Evolutionary conservation across 371 early-diverging fungal genomes (phyloP).

Genomic region (Apophysomyces elegans): DNA sequence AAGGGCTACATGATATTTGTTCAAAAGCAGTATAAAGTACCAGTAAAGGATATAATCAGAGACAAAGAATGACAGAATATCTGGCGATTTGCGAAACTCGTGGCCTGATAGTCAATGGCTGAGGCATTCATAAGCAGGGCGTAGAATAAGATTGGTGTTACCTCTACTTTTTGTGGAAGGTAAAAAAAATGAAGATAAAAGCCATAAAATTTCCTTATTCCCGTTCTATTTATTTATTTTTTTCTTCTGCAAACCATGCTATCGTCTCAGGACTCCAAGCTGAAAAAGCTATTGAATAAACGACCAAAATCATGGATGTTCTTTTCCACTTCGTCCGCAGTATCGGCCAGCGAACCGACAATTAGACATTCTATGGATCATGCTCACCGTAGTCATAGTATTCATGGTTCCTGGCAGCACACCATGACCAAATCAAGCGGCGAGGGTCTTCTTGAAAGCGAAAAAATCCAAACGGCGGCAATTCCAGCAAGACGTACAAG

Average conservation of each 20-base stretch:
- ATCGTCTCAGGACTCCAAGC: slow-evolving; percentile 2
- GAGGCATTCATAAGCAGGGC: slow-evolving; percentile 6
- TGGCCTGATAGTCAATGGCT: slow-evolving; percentile 6
- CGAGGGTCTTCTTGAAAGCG: background rate
- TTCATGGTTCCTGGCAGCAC: background rate
- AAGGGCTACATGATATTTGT: background rate
- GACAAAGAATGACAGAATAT: background rate
- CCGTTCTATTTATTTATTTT: background rate
- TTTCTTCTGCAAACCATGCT: background rate
- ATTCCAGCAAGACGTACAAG: slow-evolving; percentile 16
- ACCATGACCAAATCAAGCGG: background rate
- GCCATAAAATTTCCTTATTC: background rate
- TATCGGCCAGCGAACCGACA: background rate
- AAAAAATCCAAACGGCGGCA: background rate
- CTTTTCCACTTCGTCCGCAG: background rate
- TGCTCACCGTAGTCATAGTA: slow-evolving; percentile 1
- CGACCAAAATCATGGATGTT: slow-evolving; percentile 5
- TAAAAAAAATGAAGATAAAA: background rate
- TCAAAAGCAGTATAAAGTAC: background rate
- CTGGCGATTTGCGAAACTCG: background rate
- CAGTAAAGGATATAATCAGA: no score
- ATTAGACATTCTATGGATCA: slow-evolving; percentile 2
- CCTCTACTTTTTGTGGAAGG: background rate
- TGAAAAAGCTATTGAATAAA: background rate
- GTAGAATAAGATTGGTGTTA: slow-evolving; percentile 8